These are phyloP conservation scores for Leccinum fuscescens DNA, from an alignment of 1,284 basidiomycete genomes.

Conservation along the genomic window DNA sequence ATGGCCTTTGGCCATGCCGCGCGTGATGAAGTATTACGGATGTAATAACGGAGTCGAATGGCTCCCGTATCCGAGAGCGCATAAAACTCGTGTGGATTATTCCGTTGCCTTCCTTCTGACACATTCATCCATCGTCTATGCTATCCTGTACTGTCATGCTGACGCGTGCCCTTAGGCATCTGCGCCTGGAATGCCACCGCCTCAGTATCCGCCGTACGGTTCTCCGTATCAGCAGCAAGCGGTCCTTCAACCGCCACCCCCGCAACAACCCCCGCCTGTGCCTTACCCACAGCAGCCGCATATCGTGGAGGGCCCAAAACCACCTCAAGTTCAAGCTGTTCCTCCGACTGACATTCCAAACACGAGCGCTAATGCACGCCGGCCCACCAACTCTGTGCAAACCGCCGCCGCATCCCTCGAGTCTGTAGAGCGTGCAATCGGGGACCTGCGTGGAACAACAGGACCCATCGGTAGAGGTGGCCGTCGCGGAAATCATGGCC, in stretches of 20 bases:
- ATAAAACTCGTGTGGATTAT: slow-evolving; percentile 49
- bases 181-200: slow-evolving; percentile 32
- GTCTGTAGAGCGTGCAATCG: slow-evolving; percentile 76
- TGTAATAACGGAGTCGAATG: slow-evolving; percentile 41
- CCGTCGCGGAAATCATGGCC: slow-evolving; percentile 31
- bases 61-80: slow-evolving; percentile 52
- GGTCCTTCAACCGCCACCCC: slow-evolving; percentile 27
- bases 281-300: slow-evolving; percentile 30
- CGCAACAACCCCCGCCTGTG: slow-evolving; percentile 22
- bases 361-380: slow-evolving; percentile 27
- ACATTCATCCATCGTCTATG: slow-evolving; percentile 1
- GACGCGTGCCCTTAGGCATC: slow-evolving; percentile 32
- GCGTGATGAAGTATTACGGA: slow-evolving; percentile 51
- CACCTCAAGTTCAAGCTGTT: slow-evolving; percentile 11
- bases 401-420: slow-evolving; percentile 74
- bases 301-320: slow-evolving; percentile 27
- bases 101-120: slow-evolving; percentile 64
- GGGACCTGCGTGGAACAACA: slow-evolving; percentile 62
- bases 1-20: slow-evolving; percentile 10
- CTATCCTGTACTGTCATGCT: slow-evolving; percentile 4
- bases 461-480: slow-evolving; percentile 42
- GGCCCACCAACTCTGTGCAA: slow-evolving; percentile 51
- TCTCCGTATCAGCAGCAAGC: slow-evolving; percentile 31
- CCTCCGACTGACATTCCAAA: slow-evolving; percentile 21
- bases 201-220: slow-evolving; percentile 30